Percentiles rank a stretch among this genome's conserved stretches.
These are phyloP conservation scores for Nigrograna mackinnonii DNA, from an alignment of 2,329 filamentous ascomycete genomes.

Conservation along the genomic window DNA sequence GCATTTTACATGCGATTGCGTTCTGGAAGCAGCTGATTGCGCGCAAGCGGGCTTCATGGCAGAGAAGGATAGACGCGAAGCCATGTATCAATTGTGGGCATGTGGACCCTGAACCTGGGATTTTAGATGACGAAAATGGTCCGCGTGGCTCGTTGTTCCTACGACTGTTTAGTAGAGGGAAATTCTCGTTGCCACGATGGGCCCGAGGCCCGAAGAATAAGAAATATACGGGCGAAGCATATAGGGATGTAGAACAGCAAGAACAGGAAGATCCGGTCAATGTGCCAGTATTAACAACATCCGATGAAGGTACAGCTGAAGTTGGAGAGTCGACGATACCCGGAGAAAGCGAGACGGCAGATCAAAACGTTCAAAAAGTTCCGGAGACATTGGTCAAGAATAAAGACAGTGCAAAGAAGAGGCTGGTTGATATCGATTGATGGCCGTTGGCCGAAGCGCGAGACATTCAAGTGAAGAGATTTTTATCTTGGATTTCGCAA, in stretches of 20 bases:
- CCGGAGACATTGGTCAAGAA: constrained; percentile 17
- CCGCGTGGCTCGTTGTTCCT: constrained; percentile 1
- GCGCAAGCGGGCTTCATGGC: constrained; percentile 12
- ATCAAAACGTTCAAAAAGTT: constrained; percentile 11
- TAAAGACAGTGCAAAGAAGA: constrained; percentile 19
- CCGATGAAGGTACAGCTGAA: constrained; percentile 13
- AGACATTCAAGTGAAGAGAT: too few species aligned
- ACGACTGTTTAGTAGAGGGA: constrained; percentile 5
- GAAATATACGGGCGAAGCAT: too few species aligned
- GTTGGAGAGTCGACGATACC: constrained; percentile 8
- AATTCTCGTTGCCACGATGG: constrained; percentile 10
- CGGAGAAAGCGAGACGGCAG: constrained; percentile 12
- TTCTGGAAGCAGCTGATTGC: constrained; percentile 19
- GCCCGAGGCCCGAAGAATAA: constrained; percentile 3
- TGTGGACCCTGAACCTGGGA: not conserved
- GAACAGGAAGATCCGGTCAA: not conserved
- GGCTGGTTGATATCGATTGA: constrained; percentile 12
- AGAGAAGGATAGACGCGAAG: constrained; percentile 2
- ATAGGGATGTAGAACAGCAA: constrained; percentile 3
- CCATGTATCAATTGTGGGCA: constrained; percentile 13
- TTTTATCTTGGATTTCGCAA: too few species aligned
- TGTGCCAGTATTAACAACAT: constrained; percentile 9
- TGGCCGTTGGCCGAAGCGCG: too few species aligned
- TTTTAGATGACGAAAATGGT: not conserved
- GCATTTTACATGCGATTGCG: constrained; percentile 10